phyloP scores from a whole-genome alignment of 768 basidiomycete genomes.

The Kwoniella europaea region DNA sequence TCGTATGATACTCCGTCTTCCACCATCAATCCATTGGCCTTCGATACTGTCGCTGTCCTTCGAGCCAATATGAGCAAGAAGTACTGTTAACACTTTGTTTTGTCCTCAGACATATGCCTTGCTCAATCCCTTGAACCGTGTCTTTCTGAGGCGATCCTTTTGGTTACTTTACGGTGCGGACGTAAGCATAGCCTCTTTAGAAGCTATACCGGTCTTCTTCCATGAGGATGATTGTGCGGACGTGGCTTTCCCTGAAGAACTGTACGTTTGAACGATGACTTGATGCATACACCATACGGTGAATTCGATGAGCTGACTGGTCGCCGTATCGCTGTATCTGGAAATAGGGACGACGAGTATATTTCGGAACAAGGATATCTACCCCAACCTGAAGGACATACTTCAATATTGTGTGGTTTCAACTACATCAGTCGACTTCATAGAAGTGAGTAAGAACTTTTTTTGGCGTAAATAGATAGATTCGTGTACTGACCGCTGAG shows the following conservation, averaged over 20 bases:
- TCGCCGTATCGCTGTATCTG: background rate
- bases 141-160: conserved; percentile 82
- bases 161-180: conserved; percentile 92
- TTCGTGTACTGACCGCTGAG: background rate
- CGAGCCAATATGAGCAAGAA: conserved; percentile 64
- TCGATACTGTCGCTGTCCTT: background rate
- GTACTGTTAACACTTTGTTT: too few relatives aligned
- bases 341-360: conserved; percentile 61
- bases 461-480: background rate
- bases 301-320: too few relatives aligned
- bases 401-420: conserved; percentile 80
- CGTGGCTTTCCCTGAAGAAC: conserved; percentile 53
- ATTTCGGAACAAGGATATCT: conserved; percentile 84
- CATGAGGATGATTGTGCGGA: conserved; percentile 79
- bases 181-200: conserved; percentile 73
- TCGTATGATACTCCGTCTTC: too few relatives aligned
- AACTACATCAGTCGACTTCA: conserved; percentile 80
- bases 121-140: conserved; percentile 83
- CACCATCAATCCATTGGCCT: too few relatives aligned
- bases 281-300: background rate
- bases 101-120: conserved; percentile 74
- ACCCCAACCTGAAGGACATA: conserved; percentile 84
- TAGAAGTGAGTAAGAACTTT: conserved; percentile 9
- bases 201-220: conserved; percentile 33
- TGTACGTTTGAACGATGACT: conserved; percentile 32